phyloP scores from a whole-genome alignment of 805 yeast genomes.

The Kluyveromyces starmeri region DNA sequence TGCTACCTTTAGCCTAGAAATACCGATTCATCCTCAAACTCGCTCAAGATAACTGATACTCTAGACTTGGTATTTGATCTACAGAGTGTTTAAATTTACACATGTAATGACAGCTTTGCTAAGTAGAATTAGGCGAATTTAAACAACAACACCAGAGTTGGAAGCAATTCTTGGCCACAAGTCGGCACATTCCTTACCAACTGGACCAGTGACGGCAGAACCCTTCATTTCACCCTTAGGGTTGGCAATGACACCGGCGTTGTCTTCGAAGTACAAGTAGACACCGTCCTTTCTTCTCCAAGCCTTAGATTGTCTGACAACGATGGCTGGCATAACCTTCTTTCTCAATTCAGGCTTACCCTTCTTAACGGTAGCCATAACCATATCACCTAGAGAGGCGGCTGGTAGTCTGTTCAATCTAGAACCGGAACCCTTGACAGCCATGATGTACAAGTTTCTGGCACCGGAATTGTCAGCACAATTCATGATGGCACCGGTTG shows the following conservation, averaged over 20 bases:
- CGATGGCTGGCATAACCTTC: conserved; percentile 99
- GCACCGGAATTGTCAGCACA: conserved; percentile 99
- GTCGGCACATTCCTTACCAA: conserved; percentile 99
- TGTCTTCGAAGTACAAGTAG: conserved; percentile 98
- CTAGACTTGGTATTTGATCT: conserved; percentile 2
- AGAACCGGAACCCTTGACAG: conserved; percentile 99
- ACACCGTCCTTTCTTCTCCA: conserved; percentile 99
- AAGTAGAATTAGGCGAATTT: conserved; percentile 30
- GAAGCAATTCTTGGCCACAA: conserved; percentile 99
- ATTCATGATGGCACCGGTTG: conserved; percentile 99
- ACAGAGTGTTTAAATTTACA: conserved; percentile 8
- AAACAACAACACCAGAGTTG: conserved; percentile 99
- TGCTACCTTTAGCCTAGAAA: too few relatives aligned
- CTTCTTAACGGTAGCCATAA: conserved; percentile 98
- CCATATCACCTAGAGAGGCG: conserved; percentile 99
- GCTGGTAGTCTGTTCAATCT: conserved; percentile 99
- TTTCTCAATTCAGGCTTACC: conserved; percentile 99
- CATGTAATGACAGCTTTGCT: conserved; percentile 4
- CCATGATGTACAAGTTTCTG: conserved; percentile 95
- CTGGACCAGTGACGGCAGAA: conserved; percentile 99
- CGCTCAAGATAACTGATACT: neutral
- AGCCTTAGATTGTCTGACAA: conserved; percentile 97
- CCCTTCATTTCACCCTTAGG: conserved; percentile 99
- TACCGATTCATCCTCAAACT: too few relatives aligned
- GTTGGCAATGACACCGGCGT: conserved; percentile 99